phyloP scores from a whole-genome alignment of 2,329 filamentous ascomycete species.

The Alternaria conjuncta region DNA sequence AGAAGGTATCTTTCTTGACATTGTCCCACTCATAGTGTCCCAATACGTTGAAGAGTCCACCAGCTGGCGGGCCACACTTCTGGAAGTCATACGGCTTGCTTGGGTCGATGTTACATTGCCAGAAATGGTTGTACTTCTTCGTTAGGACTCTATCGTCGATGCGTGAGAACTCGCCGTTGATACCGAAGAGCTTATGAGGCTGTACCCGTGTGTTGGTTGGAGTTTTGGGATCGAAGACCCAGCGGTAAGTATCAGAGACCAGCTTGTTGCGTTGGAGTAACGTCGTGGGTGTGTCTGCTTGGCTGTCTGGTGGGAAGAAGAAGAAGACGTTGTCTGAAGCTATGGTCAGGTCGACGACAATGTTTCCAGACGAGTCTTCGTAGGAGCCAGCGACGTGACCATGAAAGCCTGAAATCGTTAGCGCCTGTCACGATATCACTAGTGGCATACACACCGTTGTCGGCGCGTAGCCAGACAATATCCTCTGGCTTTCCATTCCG shows the following conservation, averaged over 20 bases:
- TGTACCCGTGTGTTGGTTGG: constrained; percentile 37
- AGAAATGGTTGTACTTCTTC: constrained; percentile 49
- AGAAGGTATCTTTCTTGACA: constrained; percentile 42
- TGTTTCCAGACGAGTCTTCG: constrained; percentile 47
- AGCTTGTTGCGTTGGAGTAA: constrained; percentile 53
- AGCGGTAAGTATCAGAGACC: constrained; percentile 47
- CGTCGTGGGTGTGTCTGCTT: constrained; percentile 36
- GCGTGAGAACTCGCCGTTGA: constrained; percentile 54
- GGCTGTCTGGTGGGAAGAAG: constrained; percentile 50
- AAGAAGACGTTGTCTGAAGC: constrained; percentile 54
- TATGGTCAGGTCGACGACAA: constrained; percentile 48
- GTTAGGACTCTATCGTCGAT: constrained; percentile 55
- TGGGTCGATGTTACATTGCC: constrained; percentile 50
- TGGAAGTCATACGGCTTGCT: constrained; percentile 37
- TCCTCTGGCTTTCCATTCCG: constrained; percentile 59
- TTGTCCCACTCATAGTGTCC: constrained; percentile 43
- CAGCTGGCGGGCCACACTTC: constrained; percentile 42
- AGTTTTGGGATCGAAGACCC: constrained; percentile 48
- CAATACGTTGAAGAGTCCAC: constrained; percentile 43
- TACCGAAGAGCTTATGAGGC: constrained; percentile 43
- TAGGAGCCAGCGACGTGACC: constrained; percentile 54
- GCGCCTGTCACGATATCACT: not conserved
- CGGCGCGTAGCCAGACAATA: constrained; percentile 59
- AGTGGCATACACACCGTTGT: constrained; percentile 52
- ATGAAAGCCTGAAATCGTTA: constrained; percentile 41